Evolutionary conservation across 495 filamentous ascomycete species (phyloP), one percentile per base, ranked within the genome.

Genomic region (Recurvomyces mirabilis): DNA sequence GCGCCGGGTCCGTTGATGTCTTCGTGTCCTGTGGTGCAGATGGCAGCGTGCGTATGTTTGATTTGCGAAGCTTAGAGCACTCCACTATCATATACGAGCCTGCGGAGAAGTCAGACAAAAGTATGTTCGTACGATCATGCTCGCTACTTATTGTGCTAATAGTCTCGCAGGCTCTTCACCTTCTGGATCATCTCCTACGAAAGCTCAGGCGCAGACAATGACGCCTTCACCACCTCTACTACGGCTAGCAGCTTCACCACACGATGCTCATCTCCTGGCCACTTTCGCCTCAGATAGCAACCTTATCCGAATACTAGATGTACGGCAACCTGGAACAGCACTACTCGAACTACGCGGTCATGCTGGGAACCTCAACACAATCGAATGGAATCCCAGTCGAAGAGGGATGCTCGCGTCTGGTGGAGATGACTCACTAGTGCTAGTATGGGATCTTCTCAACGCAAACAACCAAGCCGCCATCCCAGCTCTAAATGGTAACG

Each of bases 81-180:
- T 94, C 86, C 51, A 99, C 91, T 38, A 99, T 99, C 55, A 99
- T 99, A 51, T 99, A 99, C 59, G 91, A 99, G 60, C 91, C 91
- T 10, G 84, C 84, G 2, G 80, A 84, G 41, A 94, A 89, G 63
- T 79, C 79, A 39, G 88, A 93, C 29, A 82, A 84, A 66, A 72
- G 86, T 89, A 70, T 49, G 65, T 23, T 38, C 31, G 18, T 14
- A 38, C 34, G 6, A 17, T n/a, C 23, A 17, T 14, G 20, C 12
- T 37, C 13, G 22, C 4, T 4, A 12, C 13, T 12, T 3, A 4
- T 5, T 13, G 34, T 10, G 4, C 4, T 15, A 4, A 20, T 21
- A 17, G 34, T 37, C 15, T 15, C 15, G 34, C 13, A 37, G 15
- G 15, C 19, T 39, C 46, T 34, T 57, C 62, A 19, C 57, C 60